Evolutionary conservation across 2,329 filamentous ascomycete species (phyloP), one percentile per base, ranked within the genome.

Genomic region (Colletotrichum chlorophyti): DNA sequence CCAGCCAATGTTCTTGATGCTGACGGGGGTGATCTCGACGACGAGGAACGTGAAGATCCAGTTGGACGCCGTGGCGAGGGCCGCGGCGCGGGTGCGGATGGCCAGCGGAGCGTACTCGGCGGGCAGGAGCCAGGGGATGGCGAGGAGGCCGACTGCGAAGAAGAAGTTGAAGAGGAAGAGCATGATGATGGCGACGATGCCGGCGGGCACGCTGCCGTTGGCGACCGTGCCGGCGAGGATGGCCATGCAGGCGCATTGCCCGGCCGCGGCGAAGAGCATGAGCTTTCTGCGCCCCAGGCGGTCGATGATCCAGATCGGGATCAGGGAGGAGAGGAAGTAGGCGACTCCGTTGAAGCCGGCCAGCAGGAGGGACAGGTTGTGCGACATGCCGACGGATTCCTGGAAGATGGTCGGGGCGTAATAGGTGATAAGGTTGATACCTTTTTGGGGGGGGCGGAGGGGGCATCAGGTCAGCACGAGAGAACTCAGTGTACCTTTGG

Each of bases 221-320:
- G 69, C 74, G 1, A 79, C 74, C 0, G 78, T 79, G 8, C 74
- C 76, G 3, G 77, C 76, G 9, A 81, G 68, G 2, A 80, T 68
- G 10, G 74, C 74, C 78, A 82, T 81, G 58, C 78, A 81, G 3
- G 58, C 64, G 53, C 69, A 67, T 37, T 75, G 72, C 1, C 72
- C 73, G 2, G 60, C 65, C 11, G 66, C 70, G 1, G 72, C 70
- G 19, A 75, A 85, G 67, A 87, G 78, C 78, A 87, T 83, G 68
- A 87, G 74, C 65, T 84, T 85, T 8, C 84, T 74, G 5, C 84
- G 78, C 15, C 84, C 84, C 62, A 80, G 79, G 2, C 68, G 67
- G 31, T 74, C 72, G 24, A 74, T 72, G 21, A 72, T 53, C 68
- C 70, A 74, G 29, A 73, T 72, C 0, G 70, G 69, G 3, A 73